These are phyloP conservation scores for Creolimax fragrantissima DNA, from an alignment of 78 protist genomes.

Conservation along the genomic window DNA sequence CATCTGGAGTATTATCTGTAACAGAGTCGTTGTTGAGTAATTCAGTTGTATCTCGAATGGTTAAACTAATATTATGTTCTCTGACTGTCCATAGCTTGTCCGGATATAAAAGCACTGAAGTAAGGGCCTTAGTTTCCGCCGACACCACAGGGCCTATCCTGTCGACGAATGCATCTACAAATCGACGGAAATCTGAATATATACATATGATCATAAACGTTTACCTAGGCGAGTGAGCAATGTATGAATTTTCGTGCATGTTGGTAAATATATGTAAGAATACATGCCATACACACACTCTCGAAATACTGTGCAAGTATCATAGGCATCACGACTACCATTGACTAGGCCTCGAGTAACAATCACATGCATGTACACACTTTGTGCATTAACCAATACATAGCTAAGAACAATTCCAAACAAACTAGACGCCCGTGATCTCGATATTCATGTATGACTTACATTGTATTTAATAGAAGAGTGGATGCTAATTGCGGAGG, in stretches of 20 bases:
- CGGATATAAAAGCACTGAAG: background rate
- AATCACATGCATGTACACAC: too few relatives aligned
- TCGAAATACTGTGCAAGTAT: background rate
- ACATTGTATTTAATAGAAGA: too few relatives aligned
- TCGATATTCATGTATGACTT: too few relatives aligned
- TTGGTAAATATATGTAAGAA: too few relatives aligned
- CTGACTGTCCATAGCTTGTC: background rate
- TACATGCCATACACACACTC: background rate
- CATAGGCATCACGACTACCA: background rate
- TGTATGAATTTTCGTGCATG: too few relatives aligned
- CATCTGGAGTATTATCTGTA: background rate
- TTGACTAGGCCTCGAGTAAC: too few relatives aligned
- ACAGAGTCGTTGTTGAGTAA: background rate
- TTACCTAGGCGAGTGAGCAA: too few relatives aligned
- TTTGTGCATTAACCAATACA: too few relatives aligned
- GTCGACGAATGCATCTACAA: background rate
- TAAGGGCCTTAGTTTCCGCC: background rate
- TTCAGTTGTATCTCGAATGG: background rate
- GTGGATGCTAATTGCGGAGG: too few relatives aligned
- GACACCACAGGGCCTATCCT: background rate
- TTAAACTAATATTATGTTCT: background rate
- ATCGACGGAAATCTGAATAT: background rate
- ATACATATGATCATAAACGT: too few relatives aligned
- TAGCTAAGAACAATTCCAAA: too few relatives aligned
- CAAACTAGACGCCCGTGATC: too few relatives aligned